phyloP scores from a whole-genome alignment of 1,284 basidiomycete species.

The Hypsizygus ulmarius region DNA sequence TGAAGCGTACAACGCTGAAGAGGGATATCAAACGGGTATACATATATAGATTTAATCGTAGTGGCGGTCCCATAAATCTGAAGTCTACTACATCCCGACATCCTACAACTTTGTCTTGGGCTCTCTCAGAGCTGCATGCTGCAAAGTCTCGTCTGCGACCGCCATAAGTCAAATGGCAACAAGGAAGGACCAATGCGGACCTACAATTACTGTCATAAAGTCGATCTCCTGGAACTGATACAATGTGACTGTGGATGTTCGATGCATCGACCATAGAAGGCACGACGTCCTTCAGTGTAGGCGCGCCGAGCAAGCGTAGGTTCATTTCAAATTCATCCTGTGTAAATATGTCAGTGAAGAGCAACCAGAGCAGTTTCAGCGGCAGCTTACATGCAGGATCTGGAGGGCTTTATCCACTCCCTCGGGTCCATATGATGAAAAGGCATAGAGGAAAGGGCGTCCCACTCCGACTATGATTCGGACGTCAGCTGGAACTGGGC shows the following conservation, averaged over 20 bases:
- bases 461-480: slow-evolving; percentile 62
- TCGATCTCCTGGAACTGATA: slow-evolving; percentile 65
- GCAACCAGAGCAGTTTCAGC: neutral
- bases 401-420: slow-evolving; percentile 77
- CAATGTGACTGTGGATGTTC: slow-evolving; percentile 61
- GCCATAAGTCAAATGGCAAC: neutral
- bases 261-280: slow-evolving; percentile 88
- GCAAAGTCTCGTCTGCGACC: slow-evolving; percentile 44
- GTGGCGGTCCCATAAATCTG: neutral
- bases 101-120: slow-evolving; percentile 50
- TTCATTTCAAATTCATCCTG: slow-evolving; percentile 96
- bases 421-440: slow-evolving; percentile 83
- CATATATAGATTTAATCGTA: neutral
- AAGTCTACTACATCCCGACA: too few relatives aligned
- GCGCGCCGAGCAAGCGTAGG: slow-evolving; percentile 84
- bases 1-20: too few relatives aligned
- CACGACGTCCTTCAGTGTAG: slow-evolving; percentile 72
- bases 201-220: slow-evolving; percentile 79
- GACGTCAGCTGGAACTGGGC: slow-evolving; percentile 3
- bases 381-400: slow-evolving; percentile 66
- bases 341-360: slow-evolving; percentile 1
- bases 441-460: slow-evolving; percentile 87
- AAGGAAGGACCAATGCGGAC: slow-evolving; percentile 25
- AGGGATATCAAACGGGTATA: too few relatives aligned
- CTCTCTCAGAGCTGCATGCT: slow-evolving; percentile 49